Evolutionary conservation across 1,284 basidiomycete species (phyloP), one percentile per base, ranked within the genome.

Genomic region (Puccinia polysora): DNA sequence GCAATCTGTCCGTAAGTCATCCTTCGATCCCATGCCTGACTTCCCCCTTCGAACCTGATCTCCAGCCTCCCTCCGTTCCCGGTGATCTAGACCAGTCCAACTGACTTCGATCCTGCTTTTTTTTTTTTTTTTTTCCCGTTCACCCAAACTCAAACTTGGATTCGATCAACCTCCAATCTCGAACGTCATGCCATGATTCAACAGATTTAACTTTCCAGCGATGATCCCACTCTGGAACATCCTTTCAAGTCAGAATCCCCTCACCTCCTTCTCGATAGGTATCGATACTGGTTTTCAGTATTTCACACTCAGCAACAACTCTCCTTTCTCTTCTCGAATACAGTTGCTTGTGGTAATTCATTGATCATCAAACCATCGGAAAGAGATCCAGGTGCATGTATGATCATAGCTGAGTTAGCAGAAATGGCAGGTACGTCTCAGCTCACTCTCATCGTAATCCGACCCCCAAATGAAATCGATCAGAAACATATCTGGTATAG

Each of bases 191-290:
- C 30, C 12, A 28, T 45, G 32, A 12, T 12, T 56, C 47, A 36
- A 47, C 45, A 75, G 77, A 68, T 76, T 76, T 71, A 74, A 64
- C 62, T 60, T 75, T 62, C 70, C 55, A 69, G 92, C 91, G 14
- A 96, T 96, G 92, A 97, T 97, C 77, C 93, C 94, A 0, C 84
- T 97, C 10, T 97, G 94, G 94, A 89, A 91, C 0, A 92, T 96
- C 74, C 90, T 91, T 12, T 86, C 83, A 40, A 30, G 67, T 69
- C 1, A 50, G 43, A 23, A 15, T 25, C 3, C 47, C 23, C 18
- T 63, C 43, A 79, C 79, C 30, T 79, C 79, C 20, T n/a, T n/a
- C n/a, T n/a, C n/a, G n/a, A n/a, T n/a, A n/a, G n/a, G n/a, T n/a
- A n/a, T n/a, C n/a, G n/a, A n/a, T n/a, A 80, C 80, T 45, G 78